phyloP scores from a whole-genome alignment of 345 rosid species.

The Eucalyptus pauciflora region DNA sequence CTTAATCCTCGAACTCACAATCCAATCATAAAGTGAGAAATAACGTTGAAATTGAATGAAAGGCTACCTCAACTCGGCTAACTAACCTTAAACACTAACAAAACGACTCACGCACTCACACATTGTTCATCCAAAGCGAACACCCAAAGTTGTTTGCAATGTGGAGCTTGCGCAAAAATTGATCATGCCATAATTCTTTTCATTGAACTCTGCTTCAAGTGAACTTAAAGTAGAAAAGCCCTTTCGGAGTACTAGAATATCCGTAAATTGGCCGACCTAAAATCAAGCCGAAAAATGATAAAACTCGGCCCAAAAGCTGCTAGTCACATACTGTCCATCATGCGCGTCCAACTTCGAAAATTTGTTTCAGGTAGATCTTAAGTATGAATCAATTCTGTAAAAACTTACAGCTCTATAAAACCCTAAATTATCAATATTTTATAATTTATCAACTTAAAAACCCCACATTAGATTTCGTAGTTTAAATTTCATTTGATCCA shows the following conservation, averaged over 20 bases:
- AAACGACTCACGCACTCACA: rapidly evolving
- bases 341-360: not conserved
- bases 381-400: not conserved
- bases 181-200: not conserved
- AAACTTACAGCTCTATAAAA: too few relatives aligned
- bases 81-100: not conserved
- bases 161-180: not conserved
- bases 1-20: not conserved
- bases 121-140: not conserved
- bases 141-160: rapidly evolving
- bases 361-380: rapidly evolving
- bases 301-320: not conserved
- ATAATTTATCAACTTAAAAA: not conserved
- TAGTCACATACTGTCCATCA: too few relatives aligned
- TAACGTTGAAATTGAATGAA: too few relatives aligned
- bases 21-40: not conserved
- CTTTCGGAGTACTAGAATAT: not conserved
- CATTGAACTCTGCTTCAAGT: not conserved
- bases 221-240: not conserved
- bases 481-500: not conserved
- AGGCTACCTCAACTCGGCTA: not conserved
- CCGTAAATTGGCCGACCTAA: not conserved
- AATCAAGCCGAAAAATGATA: not conserved
- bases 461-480: not conserved
- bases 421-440: too few relatives aligned